Base-by-base conservation (phyloP, 805 yeast species). In the Teunomyces aglyptinius region DNA sequence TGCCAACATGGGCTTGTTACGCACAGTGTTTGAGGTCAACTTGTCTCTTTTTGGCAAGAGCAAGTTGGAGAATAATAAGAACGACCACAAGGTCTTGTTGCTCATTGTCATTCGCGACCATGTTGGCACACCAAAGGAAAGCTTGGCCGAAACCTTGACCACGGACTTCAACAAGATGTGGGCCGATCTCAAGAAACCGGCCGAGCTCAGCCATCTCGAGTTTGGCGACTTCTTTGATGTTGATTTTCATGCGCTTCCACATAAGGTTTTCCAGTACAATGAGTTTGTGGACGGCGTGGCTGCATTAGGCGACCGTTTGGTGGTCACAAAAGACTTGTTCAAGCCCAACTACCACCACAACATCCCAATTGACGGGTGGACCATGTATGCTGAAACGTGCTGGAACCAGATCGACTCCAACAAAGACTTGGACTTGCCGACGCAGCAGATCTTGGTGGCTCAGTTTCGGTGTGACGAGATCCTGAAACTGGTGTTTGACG, bases 351-450 rank as follows among this genome's bases (percentile, higher is more conserved):
- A 89, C 63, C 96, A 89, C 60, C 90, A 94, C 54, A 75, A 78
- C 41, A 82, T 94, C 46, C 99, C 99, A 8, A 75, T 92, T 44
- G 99, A 94, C 67, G 98, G 97, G 19, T 94, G 99, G 98, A 78
- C 92, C 3, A 67, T 90, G 63, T 94, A 94, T 58, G 90, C 97
- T 1, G 85, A 82, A 45, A 86, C 84, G 59, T 84, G 96, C 54
- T 94, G 99, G 99, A 84, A 87, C 43, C 96, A 89, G 65, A 94
- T 94, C 57, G 96, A 89, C 63, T 76, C 78, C 50, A 94, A 94
- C 68, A 91, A 89, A 66, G 99, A 94, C 63, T 78, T 94, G 52
- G 99, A 94, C 67, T 75, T 94, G 53, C 99, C 99, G 22, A 91
- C 98, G 1, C 99, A 94, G 61, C 99, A 94, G 64, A 87, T 89